These are phyloP conservation scores for Sarcomyxa edulis DNA, from an alignment of 768 basidiomycete genomes.

Conservation along the genomic window DNA sequence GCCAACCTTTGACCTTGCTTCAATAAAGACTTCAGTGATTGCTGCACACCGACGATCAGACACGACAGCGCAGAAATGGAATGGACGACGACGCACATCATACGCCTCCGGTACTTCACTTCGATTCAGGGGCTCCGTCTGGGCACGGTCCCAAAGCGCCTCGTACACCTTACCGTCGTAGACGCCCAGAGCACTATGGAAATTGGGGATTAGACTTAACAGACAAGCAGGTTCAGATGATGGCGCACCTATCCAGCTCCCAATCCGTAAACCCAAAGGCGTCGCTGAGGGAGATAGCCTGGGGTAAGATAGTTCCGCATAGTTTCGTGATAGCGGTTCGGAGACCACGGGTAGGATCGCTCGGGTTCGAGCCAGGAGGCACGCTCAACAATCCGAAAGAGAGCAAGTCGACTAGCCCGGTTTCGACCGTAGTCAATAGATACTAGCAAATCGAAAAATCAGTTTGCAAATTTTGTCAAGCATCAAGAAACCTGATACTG, in stretches of 20 bases:
- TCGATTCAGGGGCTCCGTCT: constrained; percentile 56
- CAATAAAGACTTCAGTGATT: no score
- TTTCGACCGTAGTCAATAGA: constrained; percentile 53
- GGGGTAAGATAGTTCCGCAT: constrained; percentile 50
- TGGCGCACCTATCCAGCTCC: constrained; percentile 58
- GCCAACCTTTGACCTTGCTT: no score
- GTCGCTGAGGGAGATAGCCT: constrained; percentile 65
- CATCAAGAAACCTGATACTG: constrained; percentile 11
- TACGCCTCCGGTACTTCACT: constrained; percentile 50
- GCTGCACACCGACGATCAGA: no score
- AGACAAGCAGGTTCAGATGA: neutral
- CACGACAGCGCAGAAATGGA: no score
- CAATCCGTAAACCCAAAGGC: constrained; percentile 74
- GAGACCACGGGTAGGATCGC: constrained; percentile 42
- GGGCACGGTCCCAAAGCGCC: constrained; percentile 53
- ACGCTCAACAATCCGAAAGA: constrained; percentile 42
- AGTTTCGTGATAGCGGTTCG: constrained; percentile 43
- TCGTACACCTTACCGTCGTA: constrained; percentile 65
- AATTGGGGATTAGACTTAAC: neutral
- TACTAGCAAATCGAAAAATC: constrained; percentile 35
- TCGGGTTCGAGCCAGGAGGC: constrained; percentile 11
- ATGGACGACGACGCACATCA: constrained; percentile 32
- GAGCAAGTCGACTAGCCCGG: constrained; percentile 52
- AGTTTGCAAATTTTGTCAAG: neutral
- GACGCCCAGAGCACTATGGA: constrained; percentile 52